Evolutionary conservation across 2,329 filamentous ascomycete species (phyloP).

Genomic region (Didymella glomerata): DNA sequence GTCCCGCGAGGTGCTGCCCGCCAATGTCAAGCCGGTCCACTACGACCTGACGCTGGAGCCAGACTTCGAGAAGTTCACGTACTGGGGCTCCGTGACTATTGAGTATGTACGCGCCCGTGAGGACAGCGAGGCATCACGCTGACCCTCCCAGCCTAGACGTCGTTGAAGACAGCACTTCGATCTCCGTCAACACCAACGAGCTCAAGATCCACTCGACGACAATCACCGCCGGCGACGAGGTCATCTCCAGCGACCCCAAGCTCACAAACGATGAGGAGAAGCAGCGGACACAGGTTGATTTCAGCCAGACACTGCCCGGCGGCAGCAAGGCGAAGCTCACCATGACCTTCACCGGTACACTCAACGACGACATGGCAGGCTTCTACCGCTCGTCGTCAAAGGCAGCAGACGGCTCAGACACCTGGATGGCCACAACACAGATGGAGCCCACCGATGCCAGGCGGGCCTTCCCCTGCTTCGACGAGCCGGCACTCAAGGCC

Average conservation of each 20-base stretch:
- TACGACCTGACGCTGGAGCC: conserved; percentile 93
- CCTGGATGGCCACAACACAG: conserved; percentile 88
- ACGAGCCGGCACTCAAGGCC: conserved; percentile 93
- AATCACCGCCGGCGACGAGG: conserved; percentile 67
- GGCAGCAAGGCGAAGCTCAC: conserved; percentile 80
- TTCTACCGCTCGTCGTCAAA: conserved; percentile 98
- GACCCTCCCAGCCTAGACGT: conserved; percentile 72
- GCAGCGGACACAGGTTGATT: conserved; percentile 83
- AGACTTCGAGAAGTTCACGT: conserved; percentile 86
- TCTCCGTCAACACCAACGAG: conserved; percentile 88
- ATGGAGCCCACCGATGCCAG: conserved; percentile 97
- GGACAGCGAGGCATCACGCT: conserved; percentile 21
- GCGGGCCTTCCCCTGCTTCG: conserved; percentile 93
- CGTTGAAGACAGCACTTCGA: conserved; percentile 80
- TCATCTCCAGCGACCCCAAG: conserved; percentile 68
- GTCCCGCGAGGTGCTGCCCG: conserved; percentile 84
- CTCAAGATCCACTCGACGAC: conserved; percentile 81
- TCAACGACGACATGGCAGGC: conserved; percentile 96
- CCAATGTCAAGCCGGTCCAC: conserved; percentile 90
- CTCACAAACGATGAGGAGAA: conserved; percentile 78
- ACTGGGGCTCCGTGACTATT: conserved; percentile 83
- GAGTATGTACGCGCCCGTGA: conserved; percentile 62
- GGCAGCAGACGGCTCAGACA: conserved; percentile 77
- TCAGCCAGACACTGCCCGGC: conserved; percentile 75
- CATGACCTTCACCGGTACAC: conserved; percentile 77